Evolutionary conservation across 2,329 filamentous ascomycete species (phyloP).

Genomic region (Penicillium sp.): DNA sequence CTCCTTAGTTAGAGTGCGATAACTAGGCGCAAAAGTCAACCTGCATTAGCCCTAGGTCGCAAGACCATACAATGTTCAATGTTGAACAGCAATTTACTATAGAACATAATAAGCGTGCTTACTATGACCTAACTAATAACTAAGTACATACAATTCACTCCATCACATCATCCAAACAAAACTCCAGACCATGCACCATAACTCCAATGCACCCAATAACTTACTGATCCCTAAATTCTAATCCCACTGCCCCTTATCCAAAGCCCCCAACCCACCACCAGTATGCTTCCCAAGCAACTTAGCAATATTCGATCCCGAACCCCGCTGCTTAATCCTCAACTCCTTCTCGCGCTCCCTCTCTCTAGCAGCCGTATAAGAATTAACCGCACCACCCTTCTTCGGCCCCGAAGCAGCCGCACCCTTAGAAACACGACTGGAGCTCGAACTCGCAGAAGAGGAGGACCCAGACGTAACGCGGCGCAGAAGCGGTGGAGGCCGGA

Average conservation of each 20-base stretch:
- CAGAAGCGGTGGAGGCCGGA: conserved; percentile 32
- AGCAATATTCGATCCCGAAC: conserved; percentile 31
- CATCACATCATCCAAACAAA: not conserved
- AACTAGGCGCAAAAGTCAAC: no score
- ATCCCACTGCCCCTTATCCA: conserved; percentile 43
- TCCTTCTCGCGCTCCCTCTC: conserved; percentile 57
- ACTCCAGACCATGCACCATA: not conserved
- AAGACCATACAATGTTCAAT: not conserved
- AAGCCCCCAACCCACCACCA: conserved; percentile 36
- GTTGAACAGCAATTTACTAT: no score
- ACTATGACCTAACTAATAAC: no score
- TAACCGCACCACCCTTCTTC: conserved; percentile 58
- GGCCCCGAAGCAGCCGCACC: conserved; percentile 45
- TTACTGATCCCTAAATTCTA: not conserved
- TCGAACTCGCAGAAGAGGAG: conserved; percentile 26
- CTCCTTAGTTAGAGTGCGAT: no score
- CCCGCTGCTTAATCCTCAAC: conserved; percentile 50
- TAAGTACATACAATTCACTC: no score
- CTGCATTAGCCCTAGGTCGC: not conserved
- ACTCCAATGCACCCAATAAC: not conserved
- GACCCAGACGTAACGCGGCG: conserved; percentile 32
- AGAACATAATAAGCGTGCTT: no score
- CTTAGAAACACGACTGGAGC: conserved; percentile 28
- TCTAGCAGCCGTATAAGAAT: conserved; percentile 53
- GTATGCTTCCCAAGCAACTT: conserved; percentile 42